These are phyloP conservation scores for Lodderomyces pseudojiufengensis DNA, from an alignment of 1,139 yeast genomes.

Conservation along the genomic window DNA sequence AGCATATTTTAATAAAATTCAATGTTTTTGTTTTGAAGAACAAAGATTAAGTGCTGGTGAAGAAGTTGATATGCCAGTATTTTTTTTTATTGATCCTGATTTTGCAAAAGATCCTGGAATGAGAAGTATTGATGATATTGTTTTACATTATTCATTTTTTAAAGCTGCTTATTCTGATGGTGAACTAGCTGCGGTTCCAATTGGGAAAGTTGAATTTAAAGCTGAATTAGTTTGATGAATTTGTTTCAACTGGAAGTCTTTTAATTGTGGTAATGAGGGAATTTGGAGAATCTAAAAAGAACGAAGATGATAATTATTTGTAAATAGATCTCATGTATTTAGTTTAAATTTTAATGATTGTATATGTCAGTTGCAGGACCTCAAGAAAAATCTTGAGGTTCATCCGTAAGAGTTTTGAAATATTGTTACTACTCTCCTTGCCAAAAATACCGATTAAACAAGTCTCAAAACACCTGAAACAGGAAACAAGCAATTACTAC, in stretches of 20 bases:
- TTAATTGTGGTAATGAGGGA: not conserved
- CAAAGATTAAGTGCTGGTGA: conserved; percentile 93
- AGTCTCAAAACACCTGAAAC: too few species aligned
- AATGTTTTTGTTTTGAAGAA: conserved; percentile 97
- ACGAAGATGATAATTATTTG: too few species aligned
- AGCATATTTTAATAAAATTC: conserved; percentile 92
- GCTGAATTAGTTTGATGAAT: conserved; percentile 10
- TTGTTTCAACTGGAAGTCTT: too few species aligned
- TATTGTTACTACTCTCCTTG: too few species aligned
- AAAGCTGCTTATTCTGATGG: conserved; percentile 53
- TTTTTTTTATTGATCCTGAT: conserved; percentile 97
- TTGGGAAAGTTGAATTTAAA: conserved; percentile 22
- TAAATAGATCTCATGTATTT: too few species aligned
- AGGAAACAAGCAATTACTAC: too few species aligned
- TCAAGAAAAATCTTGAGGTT: too few species aligned
- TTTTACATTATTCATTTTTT: conserved; percentile 90
- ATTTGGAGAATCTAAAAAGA: not conserved
- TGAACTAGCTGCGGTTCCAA: conserved; percentile 39
- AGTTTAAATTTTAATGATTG: too few species aligned
- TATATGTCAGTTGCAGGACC: too few species aligned
- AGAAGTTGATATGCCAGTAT: conserved; percentile 98
- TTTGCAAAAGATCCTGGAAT: conserved; percentile 92
- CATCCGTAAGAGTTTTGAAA: too few species aligned
- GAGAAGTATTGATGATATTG: conserved; percentile 87
- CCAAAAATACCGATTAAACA: too few species aligned